phyloP scores from a whole-genome alignment of 1,284 basidiomycete species.

The Sanguinoderma infundibulare region DNA sequence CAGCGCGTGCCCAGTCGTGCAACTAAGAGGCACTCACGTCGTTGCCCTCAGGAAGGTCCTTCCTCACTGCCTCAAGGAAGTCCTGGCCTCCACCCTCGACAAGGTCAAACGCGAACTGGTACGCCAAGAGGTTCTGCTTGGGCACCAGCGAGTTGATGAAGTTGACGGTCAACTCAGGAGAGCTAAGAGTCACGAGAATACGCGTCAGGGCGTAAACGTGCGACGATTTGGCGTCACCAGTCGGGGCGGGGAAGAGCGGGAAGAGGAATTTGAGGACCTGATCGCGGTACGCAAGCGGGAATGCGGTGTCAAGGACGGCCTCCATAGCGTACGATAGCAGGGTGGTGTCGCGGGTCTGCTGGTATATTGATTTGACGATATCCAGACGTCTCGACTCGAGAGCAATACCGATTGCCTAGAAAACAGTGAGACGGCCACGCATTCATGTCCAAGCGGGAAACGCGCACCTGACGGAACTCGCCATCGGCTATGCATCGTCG shows the following conservation, averaged over 20 bases:
- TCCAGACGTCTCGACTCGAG: conserved; percentile 89
- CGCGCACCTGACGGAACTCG: conserved; percentile 83
- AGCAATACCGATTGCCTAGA: conserved; percentile 92
- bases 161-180: conserved; percentile 72
- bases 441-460: conserved; percentile 3
- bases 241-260: conserved; percentile 78
- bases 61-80: conserved; percentile 79
- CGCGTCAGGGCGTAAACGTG: conserved; percentile 82
- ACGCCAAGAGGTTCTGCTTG: conserved; percentile 78
- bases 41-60: conserved; percentile 66
- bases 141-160: conserved; percentile 75
- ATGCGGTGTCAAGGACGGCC: conserved; percentile 83
- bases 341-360: conserved; percentile 72
- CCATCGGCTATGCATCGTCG: conserved; percentile 82
- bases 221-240: conserved; percentile 70
- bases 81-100: conserved; percentile 93
- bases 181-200: conserved; percentile 86
- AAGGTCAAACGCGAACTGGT: conserved; percentile 94
- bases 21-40: conserved; percentile 52
- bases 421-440: conserved; percentile 5
- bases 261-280: conserved; percentile 86
- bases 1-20: conserved; percentile 11
- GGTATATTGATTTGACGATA: conserved; percentile 79
- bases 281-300: conserved; percentile 82
- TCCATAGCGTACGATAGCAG: conserved; percentile 91